Evolutionary conservation across 805 yeast species (phyloP).

Genomic region (Saccharomyces paradoxus): DNA sequence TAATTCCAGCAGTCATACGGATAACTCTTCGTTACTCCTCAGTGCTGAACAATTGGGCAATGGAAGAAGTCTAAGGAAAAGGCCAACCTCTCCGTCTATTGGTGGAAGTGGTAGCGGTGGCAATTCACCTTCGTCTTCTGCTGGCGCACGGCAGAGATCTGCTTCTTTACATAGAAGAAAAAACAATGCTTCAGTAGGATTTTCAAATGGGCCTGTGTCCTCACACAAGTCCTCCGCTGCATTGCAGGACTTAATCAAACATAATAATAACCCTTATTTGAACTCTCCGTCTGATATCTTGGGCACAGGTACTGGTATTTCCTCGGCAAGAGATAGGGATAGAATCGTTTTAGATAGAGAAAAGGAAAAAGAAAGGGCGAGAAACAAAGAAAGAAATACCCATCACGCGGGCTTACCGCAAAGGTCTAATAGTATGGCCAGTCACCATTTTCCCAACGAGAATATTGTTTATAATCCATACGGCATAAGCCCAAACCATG

Average conservation of each 20-base stretch:
- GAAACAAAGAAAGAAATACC: slow-evolving; percentile 5
- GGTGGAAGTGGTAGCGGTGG: background rate
- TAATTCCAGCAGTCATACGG: slow-evolving; percentile 5
- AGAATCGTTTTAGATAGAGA: slow-evolving; percentile 3
- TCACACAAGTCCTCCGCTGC: slow-evolving; percentile 18
- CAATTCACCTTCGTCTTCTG: background rate
- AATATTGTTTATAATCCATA: slow-evolving; percentile 59
- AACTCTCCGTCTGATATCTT: slow-evolving; percentile 6
- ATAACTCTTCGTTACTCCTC: background rate
- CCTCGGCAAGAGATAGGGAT: slow-evolving; percentile 17
- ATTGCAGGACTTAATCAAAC: slow-evolving; percentile 21
- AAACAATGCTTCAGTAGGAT: slow-evolving; percentile 8
- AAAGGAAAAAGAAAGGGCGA: background rate
- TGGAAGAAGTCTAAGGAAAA: slow-evolving; percentile 5
- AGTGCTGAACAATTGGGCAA: slow-evolving; percentile 1
- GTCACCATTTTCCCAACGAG: slow-evolving; percentile 12
- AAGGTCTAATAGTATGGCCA: slow-evolving; percentile 9
- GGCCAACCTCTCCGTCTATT: slow-evolving; percentile 3
- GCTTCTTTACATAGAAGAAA: slow-evolving; percentile 18
- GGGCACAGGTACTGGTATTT: slow-evolving; percentile 22
- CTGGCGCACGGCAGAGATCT: slow-evolving; percentile 14
- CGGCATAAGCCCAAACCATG: slow-evolving; percentile 32
- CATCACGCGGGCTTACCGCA: slow-evolving; percentile 8
- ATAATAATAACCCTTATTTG: slow-evolving; percentile 26
- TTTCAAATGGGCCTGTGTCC: slow-evolving; percentile 1